Percentiles rank a stretch among this genome's conserved stretches.
phyloP scores from a whole-genome alignment of 2,329 filamentous ascomycete genomes.

The Fusarium sulawesiense region DNA sequence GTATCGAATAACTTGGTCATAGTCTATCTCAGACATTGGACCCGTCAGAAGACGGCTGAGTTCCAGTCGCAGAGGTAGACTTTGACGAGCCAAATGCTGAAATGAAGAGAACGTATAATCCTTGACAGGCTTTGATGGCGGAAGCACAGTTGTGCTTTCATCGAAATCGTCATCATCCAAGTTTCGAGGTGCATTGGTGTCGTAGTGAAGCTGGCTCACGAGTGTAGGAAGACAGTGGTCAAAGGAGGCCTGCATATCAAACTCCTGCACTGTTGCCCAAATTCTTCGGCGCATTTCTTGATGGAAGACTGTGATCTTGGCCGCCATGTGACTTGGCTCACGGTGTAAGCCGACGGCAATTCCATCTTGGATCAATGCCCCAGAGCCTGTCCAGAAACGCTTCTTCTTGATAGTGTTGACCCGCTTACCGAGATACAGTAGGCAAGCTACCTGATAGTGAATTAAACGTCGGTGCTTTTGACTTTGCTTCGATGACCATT shows the following conservation, averaged over 20 bases:
- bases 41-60: constrained; percentile 67
- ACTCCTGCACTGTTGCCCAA: constrained; percentile 71
- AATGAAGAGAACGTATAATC: constrained; percentile 71
- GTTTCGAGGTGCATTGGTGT: constrained; percentile 66
- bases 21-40: constrained; percentile 66
- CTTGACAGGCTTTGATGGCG: constrained; percentile 61
- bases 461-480: constrained; percentile 71
- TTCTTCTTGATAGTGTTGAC: constrained; percentile 74
- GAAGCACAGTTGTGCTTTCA: constrained; percentile 63
- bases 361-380: constrained; percentile 67
- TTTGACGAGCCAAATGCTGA: constrained; percentile 67
- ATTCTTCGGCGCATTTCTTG: constrained; percentile 71
- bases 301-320: constrained; percentile 68
- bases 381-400: constrained; percentile 69
- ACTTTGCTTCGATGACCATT: constrained; percentile 66
- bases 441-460: constrained; percentile 69
- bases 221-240: constrained; percentile 70
- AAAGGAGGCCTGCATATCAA: constrained; percentile 71
- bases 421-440: constrained; percentile 70
- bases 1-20: constrained; percentile 70
- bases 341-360: constrained; percentile 69
- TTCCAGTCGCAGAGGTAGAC: constrained; percentile 66
- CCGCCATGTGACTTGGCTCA: constrained; percentile 66
- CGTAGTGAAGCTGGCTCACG: constrained; percentile 66
- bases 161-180: constrained; percentile 69